A percentile compares a stretch with the other conserved stretches of the same genome.
Conservation (phyloP, 2,329 filamentous ascomycete genomes). For the Lasiodiplodia hormozganensis region DNA sequence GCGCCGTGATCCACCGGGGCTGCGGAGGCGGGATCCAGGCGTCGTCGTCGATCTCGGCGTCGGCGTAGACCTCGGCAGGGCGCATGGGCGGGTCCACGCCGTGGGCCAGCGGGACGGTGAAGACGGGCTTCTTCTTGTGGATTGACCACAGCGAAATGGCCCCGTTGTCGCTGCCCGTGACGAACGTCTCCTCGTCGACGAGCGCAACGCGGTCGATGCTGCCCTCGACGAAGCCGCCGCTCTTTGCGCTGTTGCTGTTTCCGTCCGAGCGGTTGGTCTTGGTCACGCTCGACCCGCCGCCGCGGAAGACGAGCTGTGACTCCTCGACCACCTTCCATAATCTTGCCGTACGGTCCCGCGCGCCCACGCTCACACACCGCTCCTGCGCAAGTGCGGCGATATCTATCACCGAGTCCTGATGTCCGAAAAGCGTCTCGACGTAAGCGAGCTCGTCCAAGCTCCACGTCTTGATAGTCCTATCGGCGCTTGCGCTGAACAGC, state of each 20-base stretch:
- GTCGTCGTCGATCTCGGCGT: conserved; percentile 62
- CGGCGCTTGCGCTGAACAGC: conserved; percentile 87
- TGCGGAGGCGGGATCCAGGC: conserved; percentile 57
- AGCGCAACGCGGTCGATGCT: conserved; percentile 92
- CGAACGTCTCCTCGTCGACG: conserved; percentile 85
- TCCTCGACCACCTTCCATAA: conserved; percentile 97
- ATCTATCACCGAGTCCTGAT: conserved; percentile 88
- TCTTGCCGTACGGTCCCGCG: conserved; percentile 87
- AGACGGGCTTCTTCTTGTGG: conserved; percentile 93
- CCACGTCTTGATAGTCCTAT: conserved; percentile 96
- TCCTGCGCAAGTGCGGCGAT: conserved; percentile 80
- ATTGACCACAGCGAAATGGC: conserved; percentile 85
- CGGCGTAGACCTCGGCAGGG: conserved; percentile 76
- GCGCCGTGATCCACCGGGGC: conserved; percentile 88
- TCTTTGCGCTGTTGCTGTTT: conserved; percentile 34
- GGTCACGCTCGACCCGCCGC: conserved; percentile 65
- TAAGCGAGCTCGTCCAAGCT: conserved; percentile 91
- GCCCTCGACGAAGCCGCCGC: conserved; percentile 68
- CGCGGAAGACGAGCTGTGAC: conserved; percentile 92
- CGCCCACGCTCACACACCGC: conserved; percentile 88
- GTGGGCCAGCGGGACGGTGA: conserved; percentile 80
- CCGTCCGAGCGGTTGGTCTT: conserved; percentile 46
- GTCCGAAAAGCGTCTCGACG: conserved; percentile 93
- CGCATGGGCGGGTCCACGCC: conserved; percentile 77
- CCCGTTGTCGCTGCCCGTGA: conserved; percentile 94